Base-by-base conservation (phyloP, 129 eudicot species). In the Saussurea involucrata region DNA sequence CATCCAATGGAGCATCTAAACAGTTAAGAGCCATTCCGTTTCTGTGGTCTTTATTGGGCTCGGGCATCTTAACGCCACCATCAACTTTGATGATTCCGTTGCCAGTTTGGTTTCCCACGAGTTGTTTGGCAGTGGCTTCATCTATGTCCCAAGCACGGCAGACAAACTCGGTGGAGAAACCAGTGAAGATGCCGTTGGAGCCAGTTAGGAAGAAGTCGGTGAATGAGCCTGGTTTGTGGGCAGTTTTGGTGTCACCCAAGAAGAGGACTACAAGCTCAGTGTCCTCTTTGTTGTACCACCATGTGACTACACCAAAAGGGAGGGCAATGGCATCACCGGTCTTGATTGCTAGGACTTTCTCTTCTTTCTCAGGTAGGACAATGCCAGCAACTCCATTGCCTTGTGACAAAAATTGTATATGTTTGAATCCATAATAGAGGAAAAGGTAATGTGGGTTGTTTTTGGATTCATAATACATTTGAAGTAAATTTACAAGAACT, bases 271-370 rank as follows among this genome's bases (percentile, higher is more conserved):
- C 78, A 0, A 92, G 90, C 40, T 92, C 98, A 1, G 92, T 81
- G 86, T 90, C 95, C 11, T 90, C 90, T 34, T 88, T 88, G 90
- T 93, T 93, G 90, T 86, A 85, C 95, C 95, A 93, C 98, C 98
- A 93, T 11, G 98, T 85, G 8, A 85, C 76, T 4, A 88, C 94
- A 24, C 98, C 98, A 29, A 90, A 90, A 4, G 98, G 96, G 31
- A 93, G 90, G 31, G 96, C 96, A 60, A 93, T 85, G 4, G 96
- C 80, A 69, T 93, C 98, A 5, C 98, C 98, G 6, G 85, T 85
- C 77, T 90, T 93, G 80, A 93, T 88, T 68, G 89, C 73, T 0
- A 93, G 65, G 3, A 90, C 92, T 58, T 93, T 93, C 60, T 93
- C 96, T 70, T 93, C 98, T 58, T 93, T 87, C 81, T 93, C 98